phyloP scores from a whole-genome alignment of 2,329 filamentous ascomycete genomes.

The Penicillium paneum region DNA sequence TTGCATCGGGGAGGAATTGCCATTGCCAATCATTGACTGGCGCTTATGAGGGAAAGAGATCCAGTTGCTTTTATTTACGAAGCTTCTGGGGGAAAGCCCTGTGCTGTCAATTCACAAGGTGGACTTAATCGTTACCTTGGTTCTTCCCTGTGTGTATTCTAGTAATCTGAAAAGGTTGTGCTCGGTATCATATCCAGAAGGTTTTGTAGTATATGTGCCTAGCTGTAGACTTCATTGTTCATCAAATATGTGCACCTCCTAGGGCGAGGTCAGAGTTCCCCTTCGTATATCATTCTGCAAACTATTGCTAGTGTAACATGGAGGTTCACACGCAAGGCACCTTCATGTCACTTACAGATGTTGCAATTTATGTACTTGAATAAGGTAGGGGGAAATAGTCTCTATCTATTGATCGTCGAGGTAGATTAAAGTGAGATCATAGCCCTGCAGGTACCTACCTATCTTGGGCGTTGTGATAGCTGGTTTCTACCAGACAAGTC shows the following conservation, averaged over 20 bases:
- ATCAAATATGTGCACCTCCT: no score
- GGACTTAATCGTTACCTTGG: constrained; percentile 84
- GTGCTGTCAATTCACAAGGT: constrained; percentile 74
- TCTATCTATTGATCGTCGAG: background rate
- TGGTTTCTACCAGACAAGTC: background rate
- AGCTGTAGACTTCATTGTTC: background rate
- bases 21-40: constrained; percentile 58
- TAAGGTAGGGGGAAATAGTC: no score
- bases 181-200: constrained; percentile 28
- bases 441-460: background rate
- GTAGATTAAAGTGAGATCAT: background rate
- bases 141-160: constrained; percentile 40
- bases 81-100: constrained; percentile 90
- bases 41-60: constrained; percentile 99
- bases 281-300: no score
- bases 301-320: no score
- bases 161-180: constrained; percentile 39
- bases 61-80: constrained; percentile 49
- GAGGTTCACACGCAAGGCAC: no score
- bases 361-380: no score
- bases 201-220: constrained; percentile 10
- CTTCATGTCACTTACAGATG: no score
- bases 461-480: background rate
- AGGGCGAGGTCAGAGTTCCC: no score
- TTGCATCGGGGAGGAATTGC: constrained; percentile 38